Percentiles rank a stretch among this genome's conserved stretches.
These are phyloP conservation scores for Cylindrotheca fusiformis DNA, from an alignment of 108 stramenopile genomes.

Conservation along the genomic window DNA sequence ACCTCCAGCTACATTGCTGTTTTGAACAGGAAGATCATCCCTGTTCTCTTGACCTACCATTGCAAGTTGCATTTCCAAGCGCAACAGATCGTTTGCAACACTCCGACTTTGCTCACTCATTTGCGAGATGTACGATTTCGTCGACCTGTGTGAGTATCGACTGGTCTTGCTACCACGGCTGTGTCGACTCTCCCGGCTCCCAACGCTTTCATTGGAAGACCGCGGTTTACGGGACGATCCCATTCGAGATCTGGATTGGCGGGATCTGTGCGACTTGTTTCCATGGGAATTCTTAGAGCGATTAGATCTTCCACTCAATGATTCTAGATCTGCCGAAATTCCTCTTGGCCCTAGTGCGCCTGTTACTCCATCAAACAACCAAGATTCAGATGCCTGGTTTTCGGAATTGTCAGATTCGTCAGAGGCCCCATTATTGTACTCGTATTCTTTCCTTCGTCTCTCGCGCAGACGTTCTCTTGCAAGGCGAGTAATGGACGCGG, in stretches of 20 bases:
- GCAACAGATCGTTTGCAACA: constrained; percentile 84
- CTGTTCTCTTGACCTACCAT: constrained; percentile 54
- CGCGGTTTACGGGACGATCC: constrained; percentile 12
- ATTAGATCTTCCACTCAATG: constrained; percentile 74
- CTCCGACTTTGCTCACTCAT: constrained; percentile 84
- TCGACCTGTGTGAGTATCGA: constrained; percentile 76
- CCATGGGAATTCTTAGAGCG: constrained; percentile 60
- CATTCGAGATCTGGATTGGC: constrained; percentile 31
- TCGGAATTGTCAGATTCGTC: constrained; percentile 35
- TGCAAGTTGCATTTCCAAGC: constrained; percentile 82
- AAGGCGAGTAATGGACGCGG: constrained; percentile 30
- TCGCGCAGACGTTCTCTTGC: constrained; percentile 52
- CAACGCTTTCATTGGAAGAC: constrained; percentile 42
- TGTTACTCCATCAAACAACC: constrained; percentile 84
- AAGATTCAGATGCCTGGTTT: constrained; percentile 58
- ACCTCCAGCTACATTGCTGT: constrained; percentile 1
- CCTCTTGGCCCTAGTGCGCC: constrained; percentile 80
- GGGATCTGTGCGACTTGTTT: constrained; percentile 61
- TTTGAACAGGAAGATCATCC: constrained; percentile 9
- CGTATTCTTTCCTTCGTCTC: constrained; percentile 37
- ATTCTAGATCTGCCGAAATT: constrained; percentile 81
- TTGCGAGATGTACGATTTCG: constrained; percentile 75
- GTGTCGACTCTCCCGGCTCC: constrained; percentile 51
- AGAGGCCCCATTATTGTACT: constrained; percentile 5
- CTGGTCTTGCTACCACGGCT: constrained; percentile 50